A percentile compares a stretch with the other conserved stretches of the same genome.
phyloP scores from a whole-genome alignment of 352 stramenopile genomes.

The Nothophytophthora sp. region DNA sequence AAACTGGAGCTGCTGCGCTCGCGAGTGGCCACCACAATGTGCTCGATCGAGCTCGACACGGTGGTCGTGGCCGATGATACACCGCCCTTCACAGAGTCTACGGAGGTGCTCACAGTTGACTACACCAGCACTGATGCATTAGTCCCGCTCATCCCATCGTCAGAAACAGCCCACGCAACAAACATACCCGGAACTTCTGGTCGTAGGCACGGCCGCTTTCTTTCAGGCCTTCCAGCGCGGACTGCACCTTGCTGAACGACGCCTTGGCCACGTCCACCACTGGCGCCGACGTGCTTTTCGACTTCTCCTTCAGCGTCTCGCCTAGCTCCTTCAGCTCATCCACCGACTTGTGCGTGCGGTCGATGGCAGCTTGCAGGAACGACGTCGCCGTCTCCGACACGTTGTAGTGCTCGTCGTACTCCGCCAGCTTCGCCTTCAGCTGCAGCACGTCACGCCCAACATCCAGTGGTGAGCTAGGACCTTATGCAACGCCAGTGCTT shows the following conservation, averaged over 20 bases:
- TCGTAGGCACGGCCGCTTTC: conserved; percentile 68
- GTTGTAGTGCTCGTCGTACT: conserved; percentile 77
- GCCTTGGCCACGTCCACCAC: conserved; percentile 54
- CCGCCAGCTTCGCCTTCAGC: conserved; percentile 46
- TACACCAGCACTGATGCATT: background rate
- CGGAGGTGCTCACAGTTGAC: conserved; percentile 37
- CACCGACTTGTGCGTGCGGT: conserved; percentile 68
- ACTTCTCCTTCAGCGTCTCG: conserved; percentile 53
- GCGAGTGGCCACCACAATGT: conserved; percentile 62
- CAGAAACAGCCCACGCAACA: background rate
- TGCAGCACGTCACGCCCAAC: conserved; percentile 9
- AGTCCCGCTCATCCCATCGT: background rate
- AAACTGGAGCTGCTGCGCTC: conserved; percentile 58
- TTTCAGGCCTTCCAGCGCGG: conserved; percentile 57
- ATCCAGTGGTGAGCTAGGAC: too few species aligned
- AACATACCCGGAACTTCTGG: conserved; percentile 48
- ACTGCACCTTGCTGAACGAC: conserved; percentile 55
- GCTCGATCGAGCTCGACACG: conserved; percentile 68
- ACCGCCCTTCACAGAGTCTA: conserved; percentile 44
- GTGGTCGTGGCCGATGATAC: conserved; percentile 36
- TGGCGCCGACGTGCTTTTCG: conserved; percentile 45
- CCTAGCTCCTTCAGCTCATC: conserved; percentile 71
- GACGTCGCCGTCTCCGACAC: conserved; percentile 68
- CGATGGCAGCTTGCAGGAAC: conserved; percentile 67
- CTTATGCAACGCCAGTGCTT: background rate